Evolutionary conservation across 1,284 basidiomycete genomes (phyloP), one percentile per base, ranked within the genome.

Genomic region (Apiotrichum gamsii): DNA sequence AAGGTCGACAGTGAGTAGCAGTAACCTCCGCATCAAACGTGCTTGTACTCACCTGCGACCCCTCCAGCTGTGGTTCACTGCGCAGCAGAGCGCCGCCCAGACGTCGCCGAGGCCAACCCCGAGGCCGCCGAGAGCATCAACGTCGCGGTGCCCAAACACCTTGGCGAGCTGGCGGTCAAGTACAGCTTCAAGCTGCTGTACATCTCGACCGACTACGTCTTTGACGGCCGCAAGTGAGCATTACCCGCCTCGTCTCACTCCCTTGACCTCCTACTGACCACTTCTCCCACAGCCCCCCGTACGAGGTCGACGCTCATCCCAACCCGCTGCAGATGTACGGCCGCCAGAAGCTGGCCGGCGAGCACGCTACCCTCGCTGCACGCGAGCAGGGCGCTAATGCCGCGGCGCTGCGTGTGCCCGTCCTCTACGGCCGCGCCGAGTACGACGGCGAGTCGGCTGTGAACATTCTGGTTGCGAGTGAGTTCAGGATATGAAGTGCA

Each of bases 271-370:
- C 33, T 8, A 2, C 35, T 15, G 4, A 23, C 24, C 23, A 18
- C 25, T 18, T 25, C 3, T 5, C 33, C 28, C n/a, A 3, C 46
- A 72, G 70, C 19, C 74, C 76, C 8, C 76, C 76, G 0, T 78
- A 77, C 62, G 61, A 67, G 34, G 70, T 73, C 19, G 57, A 70
- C 23, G 70, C 65, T 36, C 47, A 53, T 29, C 72, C 75, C 1
- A 69, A 75, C 46, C 76, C 76, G 8, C 69, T 77, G 21, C 74
- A 77, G 51, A 67, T 72, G 48, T 77, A 77, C 43, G 75, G 75
- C 32, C 58, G 61, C 10, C 69, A 69, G 52, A 70, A 72, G 53
- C 60, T 67, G 3, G 61, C 65, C 21, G 61, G 73, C 46, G 60
- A 75, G 53, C 37, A 59, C 15, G 68, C 64, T 10, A 59, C 65